Percentiles rank a stretch among this genome's conserved stretches.
Conservation (phyloP, 345 rosid species). For the Hibiscus trionum region DNA sequence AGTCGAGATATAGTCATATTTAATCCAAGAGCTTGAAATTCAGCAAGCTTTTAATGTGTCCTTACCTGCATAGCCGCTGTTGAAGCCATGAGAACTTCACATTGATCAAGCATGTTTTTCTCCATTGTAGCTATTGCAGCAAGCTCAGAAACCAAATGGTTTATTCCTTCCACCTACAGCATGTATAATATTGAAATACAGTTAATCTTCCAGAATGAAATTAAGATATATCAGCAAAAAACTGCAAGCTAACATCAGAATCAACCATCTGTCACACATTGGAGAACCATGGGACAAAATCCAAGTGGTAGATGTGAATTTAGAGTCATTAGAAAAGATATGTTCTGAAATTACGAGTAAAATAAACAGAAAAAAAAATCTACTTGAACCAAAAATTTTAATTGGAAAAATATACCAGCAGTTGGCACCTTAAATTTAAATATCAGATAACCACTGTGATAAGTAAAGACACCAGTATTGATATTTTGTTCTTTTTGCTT, state of each 20-base stretch:
- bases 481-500: background rate
- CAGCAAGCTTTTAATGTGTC: background rate
- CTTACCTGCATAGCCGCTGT: slow-evolving; percentile 70
- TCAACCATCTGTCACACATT: background rate
- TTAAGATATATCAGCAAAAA: slow-evolving; percentile 19
- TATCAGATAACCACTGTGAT: background rate
- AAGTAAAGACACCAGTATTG: background rate
- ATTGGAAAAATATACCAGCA: background rate
- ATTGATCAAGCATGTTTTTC: slow-evolving; percentile 54
- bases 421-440: background rate
- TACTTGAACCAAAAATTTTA: background rate
- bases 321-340: background rate
- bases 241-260: slow-evolving; percentile 15
- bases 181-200: background rate
- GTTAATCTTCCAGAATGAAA: slow-evolving; percentile 7
- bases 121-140: slow-evolving; percentile 48
- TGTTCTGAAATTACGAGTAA: background rate
- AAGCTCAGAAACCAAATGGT: slow-evolving; percentile 57
- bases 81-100: slow-evolving; percentile 64
- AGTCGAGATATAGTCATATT: background rate
- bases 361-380: background rate
- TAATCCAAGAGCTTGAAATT: background rate
- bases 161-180: slow-evolving; percentile 51
- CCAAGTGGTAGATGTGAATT: background rate
- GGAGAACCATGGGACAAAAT: background rate